These are phyloP conservation scores for Dryas drummondii DNA, from an alignment of 306 rosid species.

Conservation along the genomic window DNA sequence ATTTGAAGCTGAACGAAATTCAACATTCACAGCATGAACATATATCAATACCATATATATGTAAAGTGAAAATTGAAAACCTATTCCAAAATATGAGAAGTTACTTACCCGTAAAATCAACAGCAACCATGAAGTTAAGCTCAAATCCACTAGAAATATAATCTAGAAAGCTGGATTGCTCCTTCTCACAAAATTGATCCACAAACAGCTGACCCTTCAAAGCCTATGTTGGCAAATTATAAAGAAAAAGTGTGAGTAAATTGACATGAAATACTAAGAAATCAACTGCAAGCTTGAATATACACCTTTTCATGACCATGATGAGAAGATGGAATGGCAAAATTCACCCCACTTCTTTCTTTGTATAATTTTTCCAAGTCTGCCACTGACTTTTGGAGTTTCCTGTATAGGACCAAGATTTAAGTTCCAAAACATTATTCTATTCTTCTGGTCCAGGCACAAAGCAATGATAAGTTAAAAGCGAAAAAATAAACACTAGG, in stretches of 20 bases:
- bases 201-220: slow-evolving; percentile 79
- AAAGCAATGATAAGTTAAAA: not conserved
- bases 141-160: slow-evolving; percentile 86
- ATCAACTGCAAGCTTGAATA: slow-evolving; percentile 14
- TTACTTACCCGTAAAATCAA: slow-evolving; percentile 76
- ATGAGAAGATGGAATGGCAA: slow-evolving; percentile 43
- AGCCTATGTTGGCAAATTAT: slow-evolving; percentile 38
- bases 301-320: slow-evolving; percentile 58
- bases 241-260: slow-evolving; percentile 10
- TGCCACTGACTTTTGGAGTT: slow-evolving; percentile 62
- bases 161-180: slow-evolving; percentile 74
- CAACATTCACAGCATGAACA: slow-evolving; percentile 14
- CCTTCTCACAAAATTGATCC: slow-evolving; percentile 63
- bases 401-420: slow-evolving; percentile 39
- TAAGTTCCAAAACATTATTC: slow-evolving; percentile 16
- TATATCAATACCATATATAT: not conserved
- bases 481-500: not conserved
- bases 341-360: slow-evolving; percentile 49
- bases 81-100: not conserved
- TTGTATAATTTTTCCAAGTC: slow-evolving; percentile 59
- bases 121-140: slow-evolving; percentile 90
- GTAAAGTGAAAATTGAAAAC: not conserved
- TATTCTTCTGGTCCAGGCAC: slow-evolving; percentile 3
- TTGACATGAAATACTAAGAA: not conserved
- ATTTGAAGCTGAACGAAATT: slow-evolving; percentile 68